These are phyloP conservation scores for Pseudogymnoascus sp. DNA, from an alignment of 2,329 filamentous ascomycete species.

Conservation along the genomic window DNA sequence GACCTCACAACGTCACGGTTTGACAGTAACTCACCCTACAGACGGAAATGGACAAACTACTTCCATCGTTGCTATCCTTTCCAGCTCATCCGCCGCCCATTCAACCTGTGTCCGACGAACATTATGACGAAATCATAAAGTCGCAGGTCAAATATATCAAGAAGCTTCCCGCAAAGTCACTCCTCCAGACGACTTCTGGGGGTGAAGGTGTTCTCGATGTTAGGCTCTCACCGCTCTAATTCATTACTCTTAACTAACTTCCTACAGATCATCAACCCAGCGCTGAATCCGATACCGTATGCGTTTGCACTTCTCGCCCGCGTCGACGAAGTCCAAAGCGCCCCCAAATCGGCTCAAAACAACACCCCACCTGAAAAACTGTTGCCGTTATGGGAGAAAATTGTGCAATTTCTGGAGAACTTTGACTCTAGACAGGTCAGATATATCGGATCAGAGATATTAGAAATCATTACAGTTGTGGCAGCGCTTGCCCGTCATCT, in stretches of 20 bases:
- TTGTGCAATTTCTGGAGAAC: constrained; percentile 29
- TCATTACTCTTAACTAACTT: background rate
- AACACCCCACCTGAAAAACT: background rate
- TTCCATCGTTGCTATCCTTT: constrained; percentile 31
- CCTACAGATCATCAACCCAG: constrained; percentile 36
- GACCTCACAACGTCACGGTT: background rate
- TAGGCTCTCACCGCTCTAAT: constrained; percentile 11
- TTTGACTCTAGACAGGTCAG: constrained; percentile 47
- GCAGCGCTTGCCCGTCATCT: constrained; percentile 15
- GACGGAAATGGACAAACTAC: constrained; percentile 27
- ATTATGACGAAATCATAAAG: constrained; percentile 36
- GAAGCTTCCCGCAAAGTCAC: constrained; percentile 27
- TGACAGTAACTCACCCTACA: background rate
- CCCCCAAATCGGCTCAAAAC: constrained; percentile 16
- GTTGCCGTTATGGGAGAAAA: constrained; percentile 39
- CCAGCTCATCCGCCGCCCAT: constrained; percentile 30
- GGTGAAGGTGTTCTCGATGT: constrained; percentile 32
- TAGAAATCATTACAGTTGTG: constrained; percentile 34
- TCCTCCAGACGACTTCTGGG: constrained; percentile 26
- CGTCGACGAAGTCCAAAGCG: constrained; percentile 32
- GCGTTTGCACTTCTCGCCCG: constrained; percentile 43
- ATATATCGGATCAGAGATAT: constrained; percentile 42
- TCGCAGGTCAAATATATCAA: constrained; percentile 31
- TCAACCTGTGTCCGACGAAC: constrained; percentile 28
- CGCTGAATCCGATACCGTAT: constrained; percentile 50